phyloP scores from a whole-genome alignment of 495 filamentous ascomycete genomes.

The Neurospora intermedia region DNA sequence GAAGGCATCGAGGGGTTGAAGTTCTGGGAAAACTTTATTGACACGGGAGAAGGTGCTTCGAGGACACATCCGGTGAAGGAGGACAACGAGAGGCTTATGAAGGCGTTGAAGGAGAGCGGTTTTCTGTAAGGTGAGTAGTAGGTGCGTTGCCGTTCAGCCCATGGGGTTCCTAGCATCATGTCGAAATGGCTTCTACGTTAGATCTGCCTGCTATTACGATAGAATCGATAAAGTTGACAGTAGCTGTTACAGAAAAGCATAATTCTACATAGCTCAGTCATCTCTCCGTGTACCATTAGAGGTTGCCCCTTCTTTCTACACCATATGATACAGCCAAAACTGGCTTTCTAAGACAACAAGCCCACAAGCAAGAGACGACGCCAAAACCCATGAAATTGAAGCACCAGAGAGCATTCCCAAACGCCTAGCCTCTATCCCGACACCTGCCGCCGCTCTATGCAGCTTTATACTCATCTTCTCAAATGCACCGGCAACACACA shows the following conservation, averaged over 20 bases:
- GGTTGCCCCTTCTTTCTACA: background rate
- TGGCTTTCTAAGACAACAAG: background rate
- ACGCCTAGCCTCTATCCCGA: background rate
- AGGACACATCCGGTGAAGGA: slow-evolving; percentile 13
- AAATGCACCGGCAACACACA: background rate
- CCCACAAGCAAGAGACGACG: background rate
- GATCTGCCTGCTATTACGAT: background rate
- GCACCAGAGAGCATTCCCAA: background rate
- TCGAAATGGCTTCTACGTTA: background rate
- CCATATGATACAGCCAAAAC: background rate
- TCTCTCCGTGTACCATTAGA: background rate
- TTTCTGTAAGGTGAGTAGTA: slow-evolving; percentile 23
- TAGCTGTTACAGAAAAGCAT: background rate
- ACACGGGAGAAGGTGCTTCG: slow-evolving; percentile 27
- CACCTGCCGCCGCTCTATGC: background rate
- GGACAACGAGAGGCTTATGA: slow-evolving; percentile 17
- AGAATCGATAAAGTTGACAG: background rate
- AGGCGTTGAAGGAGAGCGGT: slow-evolving; percentile 24
- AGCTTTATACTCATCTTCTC: background rate
- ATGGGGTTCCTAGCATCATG: background rate
- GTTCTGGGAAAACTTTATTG: slow-evolving; percentile 68
- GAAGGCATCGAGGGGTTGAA: slow-evolving; percentile 71
- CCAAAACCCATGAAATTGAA: background rate
- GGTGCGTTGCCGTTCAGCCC: background rate
- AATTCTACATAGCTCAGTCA: background rate